A percentile compares a stretch with the other conserved stretches of the same genome.
Conservation (phyloP, 169 alveolate genomes). For the Eimeria zaria region DNA sequence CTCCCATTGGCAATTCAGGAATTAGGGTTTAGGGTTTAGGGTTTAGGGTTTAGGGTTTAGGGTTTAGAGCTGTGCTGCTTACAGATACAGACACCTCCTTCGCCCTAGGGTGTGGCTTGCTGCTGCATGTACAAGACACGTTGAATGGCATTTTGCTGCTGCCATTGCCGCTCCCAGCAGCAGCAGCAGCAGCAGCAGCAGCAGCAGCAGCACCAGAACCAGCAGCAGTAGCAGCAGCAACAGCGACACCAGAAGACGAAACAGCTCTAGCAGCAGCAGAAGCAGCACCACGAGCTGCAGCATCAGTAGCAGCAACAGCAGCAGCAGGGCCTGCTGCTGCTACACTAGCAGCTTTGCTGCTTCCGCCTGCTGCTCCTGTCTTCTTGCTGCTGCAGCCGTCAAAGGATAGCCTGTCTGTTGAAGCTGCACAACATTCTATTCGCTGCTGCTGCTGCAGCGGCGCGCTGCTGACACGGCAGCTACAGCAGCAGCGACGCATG, state of each 20-base stretch:
- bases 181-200: constrained; percentile 20
- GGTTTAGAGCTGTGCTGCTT: no score
- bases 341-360: constrained; percentile 5
- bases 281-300: background rate
- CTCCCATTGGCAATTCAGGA: background rate
- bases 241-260: no score
- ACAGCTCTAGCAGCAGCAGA: background rate
- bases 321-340: background rate
- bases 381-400: background rate
- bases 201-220: constrained; percentile 10
- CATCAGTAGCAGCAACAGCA: background rate
- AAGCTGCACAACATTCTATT: background rate
- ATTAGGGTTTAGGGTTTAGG: background rate
- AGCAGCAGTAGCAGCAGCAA: constrained; percentile 5
- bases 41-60: background rate
- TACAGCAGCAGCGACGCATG: background rate
- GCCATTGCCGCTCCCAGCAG: background rate
- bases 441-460: constrained; percentile 23
- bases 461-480: background rate
- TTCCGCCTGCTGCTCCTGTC: background rate
- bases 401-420: background rate
- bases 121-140: background rate
- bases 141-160: constrained; percentile 2
- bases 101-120: background rate
- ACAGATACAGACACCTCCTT: background rate